Evolutionary conservation across 345 rosid genomes (phyloP), one percentile per base, ranked within the genome.

Genomic region (Pistacia atlantica): DNA sequence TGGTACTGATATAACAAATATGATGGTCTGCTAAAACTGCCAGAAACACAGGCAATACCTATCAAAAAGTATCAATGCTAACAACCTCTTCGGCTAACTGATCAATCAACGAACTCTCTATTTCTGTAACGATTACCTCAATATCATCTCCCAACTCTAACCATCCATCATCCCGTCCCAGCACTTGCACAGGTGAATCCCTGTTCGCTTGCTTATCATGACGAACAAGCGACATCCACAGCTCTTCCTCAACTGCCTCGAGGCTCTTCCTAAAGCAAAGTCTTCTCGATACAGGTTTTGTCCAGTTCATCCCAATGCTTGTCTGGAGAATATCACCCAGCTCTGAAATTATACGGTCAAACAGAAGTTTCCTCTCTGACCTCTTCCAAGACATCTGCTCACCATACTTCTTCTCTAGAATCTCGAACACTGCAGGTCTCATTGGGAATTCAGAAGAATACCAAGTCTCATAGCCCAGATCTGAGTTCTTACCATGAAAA

Each of bases 381-480:
- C 86, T 92, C 82, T 82, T 86, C 99, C 99, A 92, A 37, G 86
- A 85, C 54, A 79, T 78, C 67, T 84, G 89, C 33, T 80, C 87
- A 45, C 84, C 88, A 55, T 90, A 91, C 89, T 87, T 93, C 80
- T 90, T 93, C 90, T 96, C 99, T 71, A 96, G 74, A 57, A 78
- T 81, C 83, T 88, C 92, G 9, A 96, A 96, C 72, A 90, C 76
- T 14, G 75, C 67, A 16, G 82, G 77, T 67, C 80, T 85, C 56
- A 88, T 71, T 20, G 84, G 85, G 65, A 69, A 65, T 73, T 84
- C 87, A 3, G 69, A 72, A 8, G 85, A 80, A 54, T 81, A 75
- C 78, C 78, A 48, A 22, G 74, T 61, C 1, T 77, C 73, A 67
- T 57, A 69, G 72, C 80, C 75, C 11, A 46, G 58, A 22, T 51